Conservation (phyloP, 2,329 filamentous ascomycete species). For the Biscogniauxia marginata region DNA sequence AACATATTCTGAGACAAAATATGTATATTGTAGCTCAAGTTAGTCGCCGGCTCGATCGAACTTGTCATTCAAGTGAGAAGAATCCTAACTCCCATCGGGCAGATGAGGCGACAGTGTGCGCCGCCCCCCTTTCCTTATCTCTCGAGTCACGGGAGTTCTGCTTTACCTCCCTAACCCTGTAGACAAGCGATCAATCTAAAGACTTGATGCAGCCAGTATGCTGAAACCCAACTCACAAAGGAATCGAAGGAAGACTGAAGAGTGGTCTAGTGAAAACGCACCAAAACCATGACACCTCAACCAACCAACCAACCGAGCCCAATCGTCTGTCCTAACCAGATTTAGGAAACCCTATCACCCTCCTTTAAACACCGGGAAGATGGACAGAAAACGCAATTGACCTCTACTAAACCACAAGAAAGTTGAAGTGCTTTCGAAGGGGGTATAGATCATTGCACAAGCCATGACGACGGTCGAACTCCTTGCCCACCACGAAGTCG, state of each 20-base stretch:
- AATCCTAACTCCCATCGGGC: neutral
- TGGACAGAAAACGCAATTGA: conserved; percentile 4
- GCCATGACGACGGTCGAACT: conserved; percentile 1
- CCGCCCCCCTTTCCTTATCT: neutral
- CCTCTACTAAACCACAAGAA: conserved; percentile 12
- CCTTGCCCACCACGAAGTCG: neutral
- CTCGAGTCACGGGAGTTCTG: neutral
- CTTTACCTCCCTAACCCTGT: neutral
- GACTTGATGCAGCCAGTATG: neutral
- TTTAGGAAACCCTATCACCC: conserved; percentile 3
- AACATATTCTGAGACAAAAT: neutral
- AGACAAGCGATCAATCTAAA: neutral
- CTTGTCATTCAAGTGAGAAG: neutral
- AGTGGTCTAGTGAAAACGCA: neutral
- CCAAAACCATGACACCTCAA: neutral
- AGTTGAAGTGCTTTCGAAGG: conserved; percentile 9
- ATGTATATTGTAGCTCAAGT: neutral
- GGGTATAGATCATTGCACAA: conserved; percentile 15
- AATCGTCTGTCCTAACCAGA: conserved; percentile 11
- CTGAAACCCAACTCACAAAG: neutral
- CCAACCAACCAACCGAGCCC: too few relatives aligned
- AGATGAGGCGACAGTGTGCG: neutral
- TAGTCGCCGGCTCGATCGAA: neutral
- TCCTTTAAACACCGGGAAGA: conserved; percentile 12
- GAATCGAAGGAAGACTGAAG: neutral